Evolutionary conservation across 257 asterid species (phyloP), one percentile per base, ranked within the genome.

Genomic region (Knoxia roxburghii): DNA sequence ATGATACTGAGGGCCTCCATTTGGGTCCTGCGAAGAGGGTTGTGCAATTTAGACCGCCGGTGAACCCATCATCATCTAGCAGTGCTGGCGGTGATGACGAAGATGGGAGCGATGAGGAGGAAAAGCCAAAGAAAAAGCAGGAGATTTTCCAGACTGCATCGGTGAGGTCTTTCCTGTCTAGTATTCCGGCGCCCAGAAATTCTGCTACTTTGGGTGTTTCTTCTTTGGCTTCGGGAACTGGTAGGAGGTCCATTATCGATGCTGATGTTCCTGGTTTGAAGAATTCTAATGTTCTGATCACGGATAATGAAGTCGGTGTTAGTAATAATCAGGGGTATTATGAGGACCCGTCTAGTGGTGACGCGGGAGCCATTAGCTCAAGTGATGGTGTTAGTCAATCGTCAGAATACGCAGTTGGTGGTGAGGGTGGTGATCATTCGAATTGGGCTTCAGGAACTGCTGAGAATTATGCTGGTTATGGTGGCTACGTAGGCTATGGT

Each of bases 181-280:
- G 80, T 57, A 81, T 93, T 63, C 99, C 99, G n/a, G 91, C 89
- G 1, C 97, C 98, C 0, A 89, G 73, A 75, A 76, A 81, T 73
- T 85, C 96, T 0, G 73, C 80, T 46, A 72, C 90, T 17, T 76
- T 93, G 78, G 97, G 98, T 6, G 78, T 78, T 50, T 51, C 82
- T 72, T 78, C 87, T 68, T 80, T 85, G 18, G 89, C 82, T 35
- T 79, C 83, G 27, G 98, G 95, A 17, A 68, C 78, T 20, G 81
- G 87, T 53, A 75, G 97, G 85, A 81, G 89, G 78, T 84, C 90
- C 12, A 78, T 84, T 67, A 74, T 93, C 7, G 95, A 93, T 68
- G 77, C 97, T 20, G 82, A 75, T 45, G 69, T 72, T 51, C 82
- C 75, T 17, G 73, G 76, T n/a, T 64, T 81, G 57, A 65, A 35